Evolutionary conservation across 1,284 basidiomycete genomes (phyloP), one percentile per base, ranked within the genome.

Genomic region (Rhodotorula mucilaginosa): DNA sequence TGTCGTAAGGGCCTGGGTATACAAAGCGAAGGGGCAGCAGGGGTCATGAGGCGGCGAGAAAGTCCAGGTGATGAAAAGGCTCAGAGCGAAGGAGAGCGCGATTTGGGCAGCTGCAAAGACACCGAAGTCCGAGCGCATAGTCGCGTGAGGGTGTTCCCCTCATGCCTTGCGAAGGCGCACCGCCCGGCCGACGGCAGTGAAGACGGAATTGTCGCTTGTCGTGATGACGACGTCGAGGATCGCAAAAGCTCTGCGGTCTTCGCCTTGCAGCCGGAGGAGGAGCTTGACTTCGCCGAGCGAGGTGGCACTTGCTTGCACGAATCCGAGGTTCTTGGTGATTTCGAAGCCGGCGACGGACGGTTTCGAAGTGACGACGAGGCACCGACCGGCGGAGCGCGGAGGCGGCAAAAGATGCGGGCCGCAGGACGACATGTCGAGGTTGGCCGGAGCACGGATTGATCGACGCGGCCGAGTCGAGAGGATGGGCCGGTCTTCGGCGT

Each of bases 221-320:
- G 46, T 58, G 47, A 48, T 67, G 26, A 6, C 31, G 12, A 63
- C 66, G 6, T 61, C 66, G n/a, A 62, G 15, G 8, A 67, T 56
- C 13, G 66, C 66, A 48, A 58, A 34, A 8, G 66, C 66, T 18
- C 60, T 56, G 5, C 60, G 54, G n/a, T 21, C 23, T 34, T 58
- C 54, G 21, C 60, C 66, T 39, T 67, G 60, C 5, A 58, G 31
- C 21, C 66, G 54, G 46, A 67, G 34, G 15, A 47, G 60, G 29
- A 57, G 34, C 61, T 62, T 67, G 10, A 67, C 34, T 6, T 47
- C 60, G 21, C 31, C 54, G 4, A 62, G 51, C 23, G 62, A 54
- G 2, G 54, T 46, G 16, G 48, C 18, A 6, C 16, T 18, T 8
- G 59, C 66, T 29, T 58, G 60, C 18, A 67, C 54, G 18, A 56